Evolutionary conservation across 805 yeast genomes (phyloP), one percentile per base, ranked within the genome.

Genomic region (Yamadazyma endophytica): DNA sequence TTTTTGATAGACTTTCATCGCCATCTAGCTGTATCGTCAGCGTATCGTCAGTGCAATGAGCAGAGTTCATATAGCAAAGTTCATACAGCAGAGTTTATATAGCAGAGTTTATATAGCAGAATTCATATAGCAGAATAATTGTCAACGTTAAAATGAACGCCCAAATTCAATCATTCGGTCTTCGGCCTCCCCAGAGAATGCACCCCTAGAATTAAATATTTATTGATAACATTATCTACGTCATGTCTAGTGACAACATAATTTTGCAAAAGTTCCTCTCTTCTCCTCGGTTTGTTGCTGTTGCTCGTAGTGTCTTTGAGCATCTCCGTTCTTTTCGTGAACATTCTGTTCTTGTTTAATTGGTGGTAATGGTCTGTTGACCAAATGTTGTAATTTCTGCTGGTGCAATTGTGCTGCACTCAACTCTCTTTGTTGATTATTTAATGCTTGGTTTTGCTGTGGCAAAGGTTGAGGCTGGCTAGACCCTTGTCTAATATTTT

Each of bases 321-420:
- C 13, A 23, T 28, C 35, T 16, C 35, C 40, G 26, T 27, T n/a
- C n/a, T n/a, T n/a, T n/a, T n/a, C n/a, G 35, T 14, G 53, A 51
- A 12, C 43, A 38, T 29, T 43, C 42, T 23, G 31, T 37, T 65
- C 72, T 46, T 63, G 71, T 43, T 63, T 64, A 38, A 66, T 66
- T 2, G 72, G 71, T 21, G 72, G 72, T 45, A 66, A 61, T 9
- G 72, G 72, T 36, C 72, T 52, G 50, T 66, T 66, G 36, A 65
- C 70, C 54, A 66, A 62, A 43, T 64, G 68, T 44, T 66, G 72
- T 49, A 65, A 61, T 49, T 66, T 65, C 42, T 64, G 71, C 49
- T 65, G 72, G 47, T 65, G 70, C 33, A 65, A 63, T 47, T 66
- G 71, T 20, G 70, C 70, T 5, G 70, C 69, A n/a, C 60, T 46